Evolutionary conservation across 2,329 filamentous ascomycete genomes (phyloP), one percentile per base, ranked within the genome.

Genomic region (Colletotrichum euphorbiae): DNA sequence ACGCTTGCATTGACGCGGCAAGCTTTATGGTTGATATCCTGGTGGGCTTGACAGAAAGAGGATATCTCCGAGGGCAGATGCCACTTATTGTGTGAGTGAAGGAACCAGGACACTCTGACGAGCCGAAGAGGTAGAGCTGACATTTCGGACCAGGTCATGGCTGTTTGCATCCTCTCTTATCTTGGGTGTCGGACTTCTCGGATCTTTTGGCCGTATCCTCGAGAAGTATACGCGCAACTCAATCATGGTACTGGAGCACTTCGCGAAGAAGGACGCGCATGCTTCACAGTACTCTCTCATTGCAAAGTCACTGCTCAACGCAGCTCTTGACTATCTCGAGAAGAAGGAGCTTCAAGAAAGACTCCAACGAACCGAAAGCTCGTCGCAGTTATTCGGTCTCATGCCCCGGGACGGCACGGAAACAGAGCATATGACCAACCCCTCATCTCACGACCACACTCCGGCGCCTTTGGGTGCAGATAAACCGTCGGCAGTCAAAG

Each of bases 1-100:
- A 87, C 72, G 85, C 85, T 1, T 87, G 85, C 31, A 86, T 87
- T 38, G 85, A 87, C 56, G 84, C 85, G 0, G 85, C 84, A 1
- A 84, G 82, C 55, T 70, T 87, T 28, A 85, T 87, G 83, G 81
- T 86, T 1, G 84, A 86, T 64, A 78, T 80, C 0, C 77, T 86
- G 5, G 70, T 82, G 11, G 80, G 82, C 36, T 74, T 85, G 4
- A 80, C 85, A 2, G 76, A 83, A 50, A 77, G 77, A 9, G 78
- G 79, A 0, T 63, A 78, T 6, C 71, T 85, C n/a, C 79, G 81
- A n/a, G 78, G 80, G 0, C 79, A 81, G 8, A 81, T 83, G 24
- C 85, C 85, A 0, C 73, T 87, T 15, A 75, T 86, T 21, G 83
- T 86, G 84, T 86, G 73, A 77, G 84, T 80, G 1, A 2, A n/a